Conservation (phyloP, 768 basidiomycete genomes). For the Suillus alpinus region DNA sequence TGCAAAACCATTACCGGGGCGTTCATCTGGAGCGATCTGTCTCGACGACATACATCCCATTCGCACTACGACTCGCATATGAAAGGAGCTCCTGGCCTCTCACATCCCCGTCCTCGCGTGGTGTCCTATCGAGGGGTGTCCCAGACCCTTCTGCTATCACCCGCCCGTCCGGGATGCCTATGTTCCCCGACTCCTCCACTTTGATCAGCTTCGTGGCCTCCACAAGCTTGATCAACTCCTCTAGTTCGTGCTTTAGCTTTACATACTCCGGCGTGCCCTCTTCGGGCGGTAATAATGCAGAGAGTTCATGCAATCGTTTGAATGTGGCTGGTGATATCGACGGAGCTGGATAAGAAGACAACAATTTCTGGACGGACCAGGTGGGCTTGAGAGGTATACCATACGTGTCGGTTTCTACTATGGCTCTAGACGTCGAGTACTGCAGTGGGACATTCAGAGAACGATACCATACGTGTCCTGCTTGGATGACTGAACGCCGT, state of each 20-base stretch:
- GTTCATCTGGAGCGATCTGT: slow-evolving; percentile 28
- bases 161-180: slow-evolving; percentile 38
- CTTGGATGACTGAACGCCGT: slow-evolving; percentile 3
- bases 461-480: neutral
- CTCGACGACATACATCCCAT: slow-evolving; percentile 64
- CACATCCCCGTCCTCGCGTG: slow-evolving; percentile 21
- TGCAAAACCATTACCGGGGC: neutral
- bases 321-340: slow-evolving; percentile 55
- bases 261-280: slow-evolving; percentile 53
- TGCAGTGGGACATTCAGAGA: neutral
- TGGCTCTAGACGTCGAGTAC: slow-evolving; percentile 8
- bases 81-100: slow-evolving; percentile 47
- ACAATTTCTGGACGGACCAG: slow-evolving; percentile 77
- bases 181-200: slow-evolving; percentile 25
- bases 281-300: slow-evolving; percentile 67
- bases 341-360: slow-evolving; percentile 76
- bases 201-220: slow-evolving; percentile 75
- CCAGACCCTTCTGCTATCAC: slow-evolving; percentile 40
- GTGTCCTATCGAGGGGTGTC: slow-evolving; percentile 22
- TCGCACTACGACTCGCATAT: slow-evolving; percentile 45
- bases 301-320: slow-evolving; percentile 63
- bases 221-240: slow-evolving; percentile 71
- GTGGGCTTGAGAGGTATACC: slow-evolving; percentile 67
- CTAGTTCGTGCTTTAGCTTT: slow-evolving; percentile 55
- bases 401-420: slow-evolving; percentile 45